Percentiles rank a stretch among this genome's conserved stretches.
These are phyloP conservation scores for Mycena citricolor DNA, from an alignment of 1,284 basidiomycete genomes.

Conservation along the genomic window DNA sequence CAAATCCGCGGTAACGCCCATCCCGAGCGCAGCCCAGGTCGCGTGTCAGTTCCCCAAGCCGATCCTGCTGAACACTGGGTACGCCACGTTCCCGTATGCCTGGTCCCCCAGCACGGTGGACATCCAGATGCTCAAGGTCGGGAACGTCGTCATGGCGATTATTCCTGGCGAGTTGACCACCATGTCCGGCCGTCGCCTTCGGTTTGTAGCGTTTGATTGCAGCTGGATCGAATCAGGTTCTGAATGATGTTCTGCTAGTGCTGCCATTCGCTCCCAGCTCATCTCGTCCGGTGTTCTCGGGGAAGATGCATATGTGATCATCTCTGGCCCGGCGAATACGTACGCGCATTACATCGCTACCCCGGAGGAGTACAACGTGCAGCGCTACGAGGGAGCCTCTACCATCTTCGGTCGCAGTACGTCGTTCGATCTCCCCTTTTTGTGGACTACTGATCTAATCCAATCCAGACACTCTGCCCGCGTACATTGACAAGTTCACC, in stretches of 20 bases:
- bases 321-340: slow-evolving; percentile 80
- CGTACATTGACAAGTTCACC: slow-evolving; percentile 77
- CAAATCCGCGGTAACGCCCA: slow-evolving; percentile 59
- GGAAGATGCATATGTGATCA: slow-evolving; percentile 68
- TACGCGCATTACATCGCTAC: slow-evolving; percentile 79
- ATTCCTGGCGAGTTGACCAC: slow-evolving; percentile 60
- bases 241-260: slow-evolving; percentile 35
- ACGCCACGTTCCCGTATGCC: slow-evolving; percentile 65
- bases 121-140: slow-evolving; percentile 70
- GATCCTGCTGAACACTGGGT: slow-evolving; percentile 73
- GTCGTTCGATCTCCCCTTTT: slow-evolving; percentile 28
- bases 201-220: slow-evolving; percentile 33
- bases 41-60: slow-evolving; percentile 79
- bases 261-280: slow-evolving; percentile 62
- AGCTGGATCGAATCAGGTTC: no score
- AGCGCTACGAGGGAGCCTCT: slow-evolving; percentile 82
- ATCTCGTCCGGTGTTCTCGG: slow-evolving; percentile 64
- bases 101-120: slow-evolving; percentile 80
- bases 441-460: slow-evolving; percentile 5
- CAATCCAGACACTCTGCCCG: slow-evolving; percentile 64
- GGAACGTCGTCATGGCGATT: slow-evolving; percentile 72
- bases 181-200: slow-evolving; percentile 58
- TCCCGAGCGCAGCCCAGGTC: slow-evolving; percentile 58
- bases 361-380: slow-evolving; percentile 71
- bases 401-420: slow-evolving; percentile 77